Base-by-base conservation (phyloP, 257 asterid genomes). In the Lycium barbarum region DNA sequence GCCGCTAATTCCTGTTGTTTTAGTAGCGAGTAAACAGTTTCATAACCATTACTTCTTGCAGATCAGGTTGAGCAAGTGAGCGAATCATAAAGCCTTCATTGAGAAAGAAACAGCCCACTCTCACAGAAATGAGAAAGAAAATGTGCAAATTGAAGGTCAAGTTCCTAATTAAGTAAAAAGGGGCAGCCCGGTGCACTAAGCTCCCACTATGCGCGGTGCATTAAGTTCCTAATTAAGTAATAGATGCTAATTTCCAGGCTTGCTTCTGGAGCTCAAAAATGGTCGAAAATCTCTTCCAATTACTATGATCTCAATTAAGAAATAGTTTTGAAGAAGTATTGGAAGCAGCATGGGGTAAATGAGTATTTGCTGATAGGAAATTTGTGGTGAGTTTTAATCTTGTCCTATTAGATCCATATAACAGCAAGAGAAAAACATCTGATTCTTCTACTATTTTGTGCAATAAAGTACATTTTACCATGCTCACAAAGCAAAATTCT, bases 241-340 rank as follows among this genome's bases (percentile, higher is more conserved):
- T n/a, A 7, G 35, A n/a, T n/a, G 10, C 67, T n/a, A 61, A 17
- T 65, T 58, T 87, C 84, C 97, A 93, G 96, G 94, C 97, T 96
- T 93, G 93, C 97, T 93, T 94, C 97, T 79, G 98, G 98, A 92
- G 97, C 98, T 90, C 92, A 94, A 91, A 91, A 90, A 85, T 93
- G 94, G 83, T 91, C 94, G 53, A 88, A 87, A 79, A 90, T 83
- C 76, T 36, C 51, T 36, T 68, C 7, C 15, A 5, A 14, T 7
- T 13, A 55, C 61, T 68, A 36, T 68, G 45, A 43, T 17, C n/a
- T 17, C 54, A 40, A 8, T 0, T 38, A 17, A 62, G 70, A 26
- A 22, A 33, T 3, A 63, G 70, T 63, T 63, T 63, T 22, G 8
- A 63, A 63, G 36, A 40, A 54, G 59, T 13, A 12, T 54, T 12